These are phyloP conservation scores for Colletotrichum theobromicola DNA, from an alignment of 2,329 filamentous ascomycete species.

Conservation along the genomic window DNA sequence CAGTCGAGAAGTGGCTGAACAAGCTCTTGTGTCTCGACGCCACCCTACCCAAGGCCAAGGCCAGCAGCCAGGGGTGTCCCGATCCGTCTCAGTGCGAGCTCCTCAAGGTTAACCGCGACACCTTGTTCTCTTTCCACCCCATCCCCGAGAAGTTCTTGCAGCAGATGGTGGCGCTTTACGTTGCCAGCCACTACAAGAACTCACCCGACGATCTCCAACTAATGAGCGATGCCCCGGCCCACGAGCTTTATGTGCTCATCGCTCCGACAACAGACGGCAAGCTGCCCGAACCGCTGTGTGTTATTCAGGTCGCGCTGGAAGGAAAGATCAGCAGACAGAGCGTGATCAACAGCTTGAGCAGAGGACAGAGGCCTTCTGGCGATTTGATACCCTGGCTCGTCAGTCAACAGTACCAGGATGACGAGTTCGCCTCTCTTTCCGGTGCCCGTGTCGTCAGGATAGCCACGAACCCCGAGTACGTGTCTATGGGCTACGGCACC, in stretches of 20 bases:
- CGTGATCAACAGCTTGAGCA: conserved; percentile 85
- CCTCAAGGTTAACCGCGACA: conserved; percentile 93
- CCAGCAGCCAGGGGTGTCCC: conserved; percentile 78
- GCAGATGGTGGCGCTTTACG: conserved; percentile 97
- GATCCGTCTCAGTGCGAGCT: conserved; percentile 92
- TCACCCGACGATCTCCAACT: conserved; percentile 97
- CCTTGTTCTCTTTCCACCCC: conserved; percentile 96
- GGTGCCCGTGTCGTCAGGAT: conserved; percentile 93
- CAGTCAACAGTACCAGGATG: conserved; percentile 97
- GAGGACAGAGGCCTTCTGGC: conserved; percentile 87
- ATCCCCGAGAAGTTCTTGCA: conserved; percentile 97
- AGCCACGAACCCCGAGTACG: conserved; percentile 93
- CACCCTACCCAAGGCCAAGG: conserved; percentile 79
- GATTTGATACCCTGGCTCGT: conserved; percentile 98
- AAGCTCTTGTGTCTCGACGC: conserved; percentile 92
- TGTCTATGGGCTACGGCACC: conserved; percentile 90
- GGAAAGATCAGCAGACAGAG: conserved; percentile 94
- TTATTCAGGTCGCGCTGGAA: conserved; percentile 93
- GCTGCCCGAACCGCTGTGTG: conserved; percentile 90
- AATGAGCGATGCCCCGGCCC: conserved; percentile 96
- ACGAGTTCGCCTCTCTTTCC: conserved; percentile 92
- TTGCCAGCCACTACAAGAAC: conserved; percentile 98
- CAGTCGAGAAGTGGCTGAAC: conserved; percentile 96
- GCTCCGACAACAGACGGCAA: conserved; percentile 81
- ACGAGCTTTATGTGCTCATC: conserved; percentile 94